phyloP scores from a whole-genome alignment of 1,284 basidiomycete genomes.

The Ustilago hordei region DNA sequence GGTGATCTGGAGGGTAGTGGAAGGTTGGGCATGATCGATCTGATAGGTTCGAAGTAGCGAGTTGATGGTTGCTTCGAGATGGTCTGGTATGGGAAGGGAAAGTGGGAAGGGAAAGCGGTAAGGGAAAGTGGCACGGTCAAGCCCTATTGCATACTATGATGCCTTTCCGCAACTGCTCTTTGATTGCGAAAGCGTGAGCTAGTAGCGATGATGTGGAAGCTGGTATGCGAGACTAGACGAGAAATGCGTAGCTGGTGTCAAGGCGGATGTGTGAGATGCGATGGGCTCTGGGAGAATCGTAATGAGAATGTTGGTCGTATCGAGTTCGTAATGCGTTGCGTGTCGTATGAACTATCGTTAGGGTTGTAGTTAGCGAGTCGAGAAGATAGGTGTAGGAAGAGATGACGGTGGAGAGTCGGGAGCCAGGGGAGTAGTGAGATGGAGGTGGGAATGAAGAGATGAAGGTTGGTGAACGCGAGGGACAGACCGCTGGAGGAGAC shows the following conservation, averaged over 20 bases:
- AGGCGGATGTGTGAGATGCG: neutral
- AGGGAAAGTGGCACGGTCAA: neutral
- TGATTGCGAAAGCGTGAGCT: neutral
- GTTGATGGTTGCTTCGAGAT: neutral
- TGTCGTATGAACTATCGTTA: constrained; percentile 6
- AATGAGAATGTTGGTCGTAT: neutral
- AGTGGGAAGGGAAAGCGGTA: neutral
- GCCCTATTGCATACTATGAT: neutral
- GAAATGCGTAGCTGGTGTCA: neutral
- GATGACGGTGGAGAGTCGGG: neutral
- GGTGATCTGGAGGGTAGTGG: constrained; percentile 57
- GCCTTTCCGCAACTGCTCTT: neutral
- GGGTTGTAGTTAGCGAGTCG: constrained; percentile 2
- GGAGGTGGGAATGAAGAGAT: constrained; percentile 5
- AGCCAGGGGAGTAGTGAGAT: neutral
- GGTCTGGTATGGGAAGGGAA: neutral
- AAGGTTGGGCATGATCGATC: constrained; percentile 49
- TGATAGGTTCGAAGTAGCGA: neutral
- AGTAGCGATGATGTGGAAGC: neutral
- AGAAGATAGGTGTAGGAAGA: neutral
- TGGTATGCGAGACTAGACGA: neutral
- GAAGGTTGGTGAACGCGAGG: neutral
- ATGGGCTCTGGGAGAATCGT: neutral
- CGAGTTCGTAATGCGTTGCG: neutral
- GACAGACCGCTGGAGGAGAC: neutral